phyloP scores from a whole-genome alignment of 371 early-diverging fungal species.

The Mucor indicus region DNA sequence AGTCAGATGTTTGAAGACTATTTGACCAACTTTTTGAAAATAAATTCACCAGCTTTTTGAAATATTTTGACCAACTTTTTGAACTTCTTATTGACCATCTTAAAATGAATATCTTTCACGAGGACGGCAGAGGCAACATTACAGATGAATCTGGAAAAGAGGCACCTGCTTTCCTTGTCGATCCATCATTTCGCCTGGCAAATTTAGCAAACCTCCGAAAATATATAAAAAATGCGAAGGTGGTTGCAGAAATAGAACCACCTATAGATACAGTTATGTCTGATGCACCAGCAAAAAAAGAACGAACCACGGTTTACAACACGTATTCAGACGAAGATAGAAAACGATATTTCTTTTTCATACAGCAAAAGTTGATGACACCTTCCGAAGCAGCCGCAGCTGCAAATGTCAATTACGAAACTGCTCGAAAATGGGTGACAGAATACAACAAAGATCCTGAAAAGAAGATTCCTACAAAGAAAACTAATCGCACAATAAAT shows the following conservation, averaged over 20 bases:
- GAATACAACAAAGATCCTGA: constrained; percentile 6
- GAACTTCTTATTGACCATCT: neutral
- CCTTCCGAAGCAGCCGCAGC: constrained; percentile 5
- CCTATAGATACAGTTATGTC: constrained; percentile 23
- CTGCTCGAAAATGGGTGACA: constrained; percentile 8
- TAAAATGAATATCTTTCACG: constrained; percentile 6
- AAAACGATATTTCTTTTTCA: constrained; percentile 5
- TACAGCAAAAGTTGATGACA: constrained; percentile 6
- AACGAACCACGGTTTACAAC: constrained; percentile 33
- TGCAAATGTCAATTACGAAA: constrained; percentile 10
- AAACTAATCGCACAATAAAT: constrained; percentile 2
- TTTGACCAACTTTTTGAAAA: neutral
- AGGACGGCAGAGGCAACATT: constrained; percentile 12
- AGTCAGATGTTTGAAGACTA: neutral
- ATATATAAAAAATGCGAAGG: constrained; percentile 14
- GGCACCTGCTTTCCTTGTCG: constrained; percentile 13
- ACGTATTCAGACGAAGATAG: constrained; percentile 2
- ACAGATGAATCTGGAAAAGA: constrained; percentile 7
- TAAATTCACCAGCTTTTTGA: neutral
- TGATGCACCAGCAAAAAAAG: constrained; percentile 29
- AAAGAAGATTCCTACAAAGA: constrained; percentile 2
- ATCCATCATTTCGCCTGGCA: constrained; percentile 11
- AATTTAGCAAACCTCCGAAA: constrained; percentile 18
- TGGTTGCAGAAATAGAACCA: constrained; percentile 10
- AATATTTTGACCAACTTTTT: neutral